These are phyloP conservation scores for Tolypocladium endophyticum DNA, from an alignment of 2,329 filamentous ascomycete species.

Conservation along the genomic window DNA sequence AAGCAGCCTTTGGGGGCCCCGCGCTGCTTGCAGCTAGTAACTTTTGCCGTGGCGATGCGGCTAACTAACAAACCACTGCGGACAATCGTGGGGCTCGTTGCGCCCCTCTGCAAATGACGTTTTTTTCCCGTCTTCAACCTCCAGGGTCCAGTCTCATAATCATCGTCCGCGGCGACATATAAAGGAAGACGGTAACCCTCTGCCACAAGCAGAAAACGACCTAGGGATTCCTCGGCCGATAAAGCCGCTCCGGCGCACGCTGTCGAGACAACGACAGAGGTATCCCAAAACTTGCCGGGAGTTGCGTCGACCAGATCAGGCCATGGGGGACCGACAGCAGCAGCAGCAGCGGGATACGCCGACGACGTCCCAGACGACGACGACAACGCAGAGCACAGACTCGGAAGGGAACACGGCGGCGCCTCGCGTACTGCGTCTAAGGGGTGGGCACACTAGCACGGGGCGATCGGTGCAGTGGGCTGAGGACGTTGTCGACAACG, in stretches of 20 bases:
- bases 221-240: background rate
- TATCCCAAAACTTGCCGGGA: background rate
- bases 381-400: slow-evolving; percentile 15
- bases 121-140: background rate
- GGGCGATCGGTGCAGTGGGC: slow-evolving; percentile 76
- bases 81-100: background rate
- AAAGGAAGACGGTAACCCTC: background rate
- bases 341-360: slow-evolving; percentile 15
- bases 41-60: background rate
- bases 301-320: background rate
- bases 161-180: background rate
- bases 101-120: background rate
- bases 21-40: no score
- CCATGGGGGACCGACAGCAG: slow-evolving; percentile 18
- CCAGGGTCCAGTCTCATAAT: background rate
- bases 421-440: slow-evolving; percentile 36
- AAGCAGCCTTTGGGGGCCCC: background rate
- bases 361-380: slow-evolving; percentile 21
- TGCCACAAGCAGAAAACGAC: background rate
- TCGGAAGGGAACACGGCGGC: slow-evolving; percentile 18
- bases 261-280: background rate
- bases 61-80: background rate
- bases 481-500: slow-evolving; percentile 88
- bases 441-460: slow-evolving; percentile 34
- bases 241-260: background rate